A percentile compares a stretch with the other conserved stretches of the same genome.
Evolutionary conservation across 345 rosid genomes (phyloP).

Genomic region (Rubroshorea leprosula): DNA sequence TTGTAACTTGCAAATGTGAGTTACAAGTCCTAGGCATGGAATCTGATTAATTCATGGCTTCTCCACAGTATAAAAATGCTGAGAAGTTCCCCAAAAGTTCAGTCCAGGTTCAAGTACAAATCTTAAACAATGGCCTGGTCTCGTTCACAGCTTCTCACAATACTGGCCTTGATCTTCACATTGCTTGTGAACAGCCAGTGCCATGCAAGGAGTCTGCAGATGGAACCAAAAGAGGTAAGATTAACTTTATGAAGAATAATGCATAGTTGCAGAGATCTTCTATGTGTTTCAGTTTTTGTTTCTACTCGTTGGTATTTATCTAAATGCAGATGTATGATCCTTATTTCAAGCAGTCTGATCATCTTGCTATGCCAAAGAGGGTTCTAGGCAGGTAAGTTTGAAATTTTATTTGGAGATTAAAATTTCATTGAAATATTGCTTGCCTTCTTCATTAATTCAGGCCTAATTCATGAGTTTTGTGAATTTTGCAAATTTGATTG

Average conservation of each 20-base stretch:
- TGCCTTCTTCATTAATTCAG: too few species aligned
- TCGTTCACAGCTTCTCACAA: background rate
- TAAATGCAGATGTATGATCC: too few species aligned
- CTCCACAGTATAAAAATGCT: background rate
- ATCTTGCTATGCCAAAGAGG: too few species aligned
- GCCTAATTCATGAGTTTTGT: too few species aligned
- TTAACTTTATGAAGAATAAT: too few species aligned
- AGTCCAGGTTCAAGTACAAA: background rate
- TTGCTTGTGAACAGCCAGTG: background rate
- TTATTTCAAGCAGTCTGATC: too few species aligned
- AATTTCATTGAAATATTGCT: too few species aligned
- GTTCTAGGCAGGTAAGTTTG: too few species aligned
- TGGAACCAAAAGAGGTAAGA: background rate
- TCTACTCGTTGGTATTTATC: too few species aligned
- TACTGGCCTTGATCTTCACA: background rate
- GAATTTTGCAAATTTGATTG: conserved; percentile 11
- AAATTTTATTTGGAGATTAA: too few species aligned
- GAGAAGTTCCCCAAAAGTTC: background rate
- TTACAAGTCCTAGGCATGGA: background rate
- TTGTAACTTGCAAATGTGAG: background rate
- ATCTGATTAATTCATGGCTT: background rate
- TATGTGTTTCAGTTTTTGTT: background rate
- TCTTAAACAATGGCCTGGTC: background rate
- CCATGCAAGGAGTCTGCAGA: background rate
- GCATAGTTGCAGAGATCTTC: too few species aligned